Evolutionary conservation across 345 rosid species (phyloP).

Genomic region (Orychophragmus violaceus): DNA sequence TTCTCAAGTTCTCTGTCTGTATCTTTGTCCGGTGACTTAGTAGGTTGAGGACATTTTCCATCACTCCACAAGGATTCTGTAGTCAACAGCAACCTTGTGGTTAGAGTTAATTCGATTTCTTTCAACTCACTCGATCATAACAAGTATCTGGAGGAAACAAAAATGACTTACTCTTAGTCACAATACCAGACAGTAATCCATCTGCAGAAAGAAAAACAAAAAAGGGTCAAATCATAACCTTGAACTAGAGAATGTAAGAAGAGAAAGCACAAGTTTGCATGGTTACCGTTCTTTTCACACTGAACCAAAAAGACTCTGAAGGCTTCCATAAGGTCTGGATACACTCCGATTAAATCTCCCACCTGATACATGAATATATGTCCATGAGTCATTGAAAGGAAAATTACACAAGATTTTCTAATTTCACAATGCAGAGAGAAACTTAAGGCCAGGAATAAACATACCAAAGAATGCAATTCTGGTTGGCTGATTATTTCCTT

Average conservation of each 20-base stretch:
- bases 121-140: neutral
- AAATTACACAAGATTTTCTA: neutral
- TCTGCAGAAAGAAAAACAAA: conserved; percentile 45
- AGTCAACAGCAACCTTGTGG: conserved; percentile 20
- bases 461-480: conserved; percentile 84
- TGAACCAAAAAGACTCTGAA: conserved; percentile 74
- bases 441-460: conserved; percentile 9
- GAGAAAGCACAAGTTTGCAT: conserved; percentile 13
- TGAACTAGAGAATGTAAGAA: neutral
- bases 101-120: neutral
- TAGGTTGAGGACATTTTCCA: conserved; percentile 57
- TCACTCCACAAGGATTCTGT: conserved; percentile 59
- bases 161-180: conserved; percentile 76
- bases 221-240: conserved; percentile 1
- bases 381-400: neutral
- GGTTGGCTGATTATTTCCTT: conserved; percentile 73
- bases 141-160: neutral
- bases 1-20: conserved; percentile 57
- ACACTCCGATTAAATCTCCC: conserved; percentile 61
- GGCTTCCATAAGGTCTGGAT: conserved; percentile 85
- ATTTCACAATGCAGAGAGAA: neutral
- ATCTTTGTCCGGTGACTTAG: conserved; percentile 68
- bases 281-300: conserved; percentile 80
- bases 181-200: conserved; percentile 75
- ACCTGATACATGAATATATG: conserved; percentile 44